Percentiles rank a stretch among this genome's conserved stretches.
These are phyloP conservation scores for Penicillium canariense DNA, from an alignment of 495 filamentous ascomycete species.

Conservation along the genomic window DNA sequence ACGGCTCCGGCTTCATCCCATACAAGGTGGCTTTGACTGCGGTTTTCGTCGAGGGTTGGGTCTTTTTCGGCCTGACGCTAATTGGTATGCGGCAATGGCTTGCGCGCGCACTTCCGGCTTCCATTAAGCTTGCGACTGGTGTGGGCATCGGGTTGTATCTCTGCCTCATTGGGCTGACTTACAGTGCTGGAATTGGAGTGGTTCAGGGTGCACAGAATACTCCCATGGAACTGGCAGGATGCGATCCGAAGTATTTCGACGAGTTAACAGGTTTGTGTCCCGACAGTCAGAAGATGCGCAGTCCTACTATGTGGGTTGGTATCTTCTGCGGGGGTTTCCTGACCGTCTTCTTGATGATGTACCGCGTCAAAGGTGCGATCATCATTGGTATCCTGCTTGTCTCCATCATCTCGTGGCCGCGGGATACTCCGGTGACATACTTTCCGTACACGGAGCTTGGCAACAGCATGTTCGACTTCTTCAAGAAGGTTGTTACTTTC, in stretches of 20 bases:
- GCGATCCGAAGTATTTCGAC: constrained; percentile 36
- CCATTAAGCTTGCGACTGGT: constrained; percentile 80
- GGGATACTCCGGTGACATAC: constrained; percentile 67
- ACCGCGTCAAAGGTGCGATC: constrained; percentile 77
- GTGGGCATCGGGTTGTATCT: constrained; percentile 80
- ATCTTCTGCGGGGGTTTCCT: constrained; percentile 80
- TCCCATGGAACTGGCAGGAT: constrained; percentile 70
- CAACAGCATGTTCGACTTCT: constrained; percentile 70
- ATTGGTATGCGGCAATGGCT: constrained; percentile 81
- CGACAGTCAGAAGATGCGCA: constrained; percentile 63
- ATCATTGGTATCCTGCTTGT: constrained; percentile 78
- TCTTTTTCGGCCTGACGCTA: constrained; percentile 67
- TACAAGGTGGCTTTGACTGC: constrained; percentile 72
- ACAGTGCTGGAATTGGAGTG: constrained; percentile 74
- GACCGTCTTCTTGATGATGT: constrained; percentile 75
- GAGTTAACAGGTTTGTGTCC: constrained; percentile 50
- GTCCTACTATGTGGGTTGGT: constrained; percentile 75
- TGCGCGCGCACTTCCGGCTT: constrained; percentile 69
- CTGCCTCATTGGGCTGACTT: constrained; percentile 75
- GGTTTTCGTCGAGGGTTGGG: constrained; percentile 78
- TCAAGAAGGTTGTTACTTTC: constrained; percentile 78
- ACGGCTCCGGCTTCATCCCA: constrained; percentile 64
- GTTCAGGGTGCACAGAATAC: constrained; percentile 57
- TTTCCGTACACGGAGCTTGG: constrained; percentile 70
- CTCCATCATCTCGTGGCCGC: constrained; percentile 81